These are phyloP conservation scores for Gynochthodes officinalis DNA, from an alignment of 257 asterid genomes.

Conservation along the genomic window DNA sequence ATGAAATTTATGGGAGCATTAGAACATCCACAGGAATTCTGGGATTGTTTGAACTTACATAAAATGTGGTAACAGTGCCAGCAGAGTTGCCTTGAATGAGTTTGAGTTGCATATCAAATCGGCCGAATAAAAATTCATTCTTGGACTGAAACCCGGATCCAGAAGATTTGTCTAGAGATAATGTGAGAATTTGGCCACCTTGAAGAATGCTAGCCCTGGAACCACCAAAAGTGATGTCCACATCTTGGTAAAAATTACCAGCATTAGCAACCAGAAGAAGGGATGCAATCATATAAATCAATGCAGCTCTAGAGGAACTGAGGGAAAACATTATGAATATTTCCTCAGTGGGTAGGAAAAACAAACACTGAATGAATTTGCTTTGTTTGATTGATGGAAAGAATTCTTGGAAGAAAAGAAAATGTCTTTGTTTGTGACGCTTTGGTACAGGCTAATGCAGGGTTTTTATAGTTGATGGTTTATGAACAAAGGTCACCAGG, in stretches of 20 bases:
- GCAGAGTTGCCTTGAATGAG: conserved; percentile 45
- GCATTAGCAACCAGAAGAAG: conserved; percentile 11
- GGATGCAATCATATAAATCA: neutral
- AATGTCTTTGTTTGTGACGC: neutral
- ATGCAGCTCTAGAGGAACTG: neutral
- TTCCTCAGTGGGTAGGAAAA: too few relatives aligned
- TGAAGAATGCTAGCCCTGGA: neutral
- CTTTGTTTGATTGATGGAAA: too few relatives aligned
- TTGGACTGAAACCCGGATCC: conserved; percentile 4
- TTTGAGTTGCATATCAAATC: conserved; percentile 47
- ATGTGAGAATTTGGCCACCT: conserved; percentile 4
- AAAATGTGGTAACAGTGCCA: conserved; percentile 37
- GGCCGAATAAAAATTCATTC: conserved; percentile 32
- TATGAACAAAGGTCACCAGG: neutral
- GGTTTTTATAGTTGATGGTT: conserved; percentile 3
- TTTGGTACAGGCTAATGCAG: too few relatives aligned
- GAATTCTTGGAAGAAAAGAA: neutral
- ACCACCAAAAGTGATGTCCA: neutral
- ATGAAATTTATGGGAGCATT: too few relatives aligned
- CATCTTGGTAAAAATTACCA: conserved; percentile 19
- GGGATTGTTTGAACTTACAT: conserved; percentile 5
- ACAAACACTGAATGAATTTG: too few relatives aligned
- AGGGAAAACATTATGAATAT: too few relatives aligned
- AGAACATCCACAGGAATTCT: too few relatives aligned
- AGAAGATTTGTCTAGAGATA: conserved; percentile 1